Evolutionary conservation across 495 filamentous ascomycete genomes (phyloP), one percentile per base, ranked within the genome.

Genomic region (Hypoxylon cercidicola): DNA sequence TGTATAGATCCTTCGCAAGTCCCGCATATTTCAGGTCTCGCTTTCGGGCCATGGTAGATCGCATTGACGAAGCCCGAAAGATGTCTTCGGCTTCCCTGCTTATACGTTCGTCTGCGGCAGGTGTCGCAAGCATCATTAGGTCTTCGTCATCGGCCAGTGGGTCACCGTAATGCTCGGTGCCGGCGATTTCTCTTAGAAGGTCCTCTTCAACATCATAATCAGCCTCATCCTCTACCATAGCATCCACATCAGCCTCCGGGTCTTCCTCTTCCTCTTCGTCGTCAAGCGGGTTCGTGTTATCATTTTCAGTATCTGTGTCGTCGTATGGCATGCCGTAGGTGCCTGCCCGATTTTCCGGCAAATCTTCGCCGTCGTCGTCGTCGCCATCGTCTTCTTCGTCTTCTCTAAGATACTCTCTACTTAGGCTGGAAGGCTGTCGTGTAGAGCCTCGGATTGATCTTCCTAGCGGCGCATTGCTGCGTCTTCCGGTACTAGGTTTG

Each of bases 1-100:
- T 70, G 58, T 85, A 84, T 1, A 81, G 55, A 39, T 82, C 79
- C 67, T 82, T 85, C 21, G 81, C 84, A 56, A 87, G 78, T 23
- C 74, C 64, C 13, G 79, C 74, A 52, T 80, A 83, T 48, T 73
- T 75, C 34, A 79, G 76, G n/a, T 78, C 72, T n/a, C 77, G 72
- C 45, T 63, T 68, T 54, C 66, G 64, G 8, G 57, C 44, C 25
- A 54, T 62, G 18, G 74, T 67, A 32, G 73, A 73, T 41, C 76
- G 74, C 62, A 78, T 72, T 12, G 79, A 62, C 4, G 81, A 79
- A 25, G 78, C 78, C 15, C 75, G 74, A 61, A 74, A 79, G 55
- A 80, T 81, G 45, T 75, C 75, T 54, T 78, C 77, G 19, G 74
- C 81, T 64, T 81, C 82, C 49, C 64, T 64, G n/a, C 74, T 72